Conservation (phyloP, 805 yeast species). For the Dipodascopsis uninucleata region DNA sequence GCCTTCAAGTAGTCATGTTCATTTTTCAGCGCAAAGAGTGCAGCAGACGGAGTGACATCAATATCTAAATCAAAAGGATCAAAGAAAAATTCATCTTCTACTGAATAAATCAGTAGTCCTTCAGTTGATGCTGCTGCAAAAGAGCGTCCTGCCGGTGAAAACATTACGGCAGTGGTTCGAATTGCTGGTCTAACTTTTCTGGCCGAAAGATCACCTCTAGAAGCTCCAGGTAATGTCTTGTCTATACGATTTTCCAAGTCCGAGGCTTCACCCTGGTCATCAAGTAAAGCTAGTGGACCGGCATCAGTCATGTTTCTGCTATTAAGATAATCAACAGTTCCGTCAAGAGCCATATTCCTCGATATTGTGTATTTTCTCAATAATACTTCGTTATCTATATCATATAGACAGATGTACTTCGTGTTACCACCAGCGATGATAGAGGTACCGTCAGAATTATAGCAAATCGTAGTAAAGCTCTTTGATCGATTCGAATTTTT, state of each 20-base stretch:
- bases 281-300: constrained; percentile 78
- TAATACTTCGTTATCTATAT: constrained; percentile 80
- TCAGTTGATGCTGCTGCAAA: constrained; percentile 96
- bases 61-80: constrained; percentile 95
- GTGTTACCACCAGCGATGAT: constrained; percentile 92
- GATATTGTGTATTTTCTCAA: constrained; percentile 80
- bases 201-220: constrained; percentile 73
- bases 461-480: constrained; percentile 73
- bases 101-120: constrained; percentile 77
- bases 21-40: constrained; percentile 56
- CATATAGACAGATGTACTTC: constrained; percentile 86
- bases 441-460: constrained; percentile 84
- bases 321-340: constrained; percentile 75
- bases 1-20: constrained; percentile 61
- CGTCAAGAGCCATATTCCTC: constrained; percentile 83
- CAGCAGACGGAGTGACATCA: constrained; percentile 82
- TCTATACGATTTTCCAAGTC: constrained; percentile 82
- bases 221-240: constrained; percentile 77
- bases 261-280: constrained; percentile 78
- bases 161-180: constrained; percentile 71
- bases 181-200: constrained; percentile 76
- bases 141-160: constrained; percentile 85
- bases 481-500: constrained; percentile 80
- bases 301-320: constrained; percentile 82
- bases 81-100: constrained; percentile 69